A percentile compares a stretch with the other conserved stretches of the same genome.
These are phyloP conservation scores for Cyclotella cryptica DNA, from an alignment of 108 stramenopile genomes.

Conservation along the genomic window DNA sequence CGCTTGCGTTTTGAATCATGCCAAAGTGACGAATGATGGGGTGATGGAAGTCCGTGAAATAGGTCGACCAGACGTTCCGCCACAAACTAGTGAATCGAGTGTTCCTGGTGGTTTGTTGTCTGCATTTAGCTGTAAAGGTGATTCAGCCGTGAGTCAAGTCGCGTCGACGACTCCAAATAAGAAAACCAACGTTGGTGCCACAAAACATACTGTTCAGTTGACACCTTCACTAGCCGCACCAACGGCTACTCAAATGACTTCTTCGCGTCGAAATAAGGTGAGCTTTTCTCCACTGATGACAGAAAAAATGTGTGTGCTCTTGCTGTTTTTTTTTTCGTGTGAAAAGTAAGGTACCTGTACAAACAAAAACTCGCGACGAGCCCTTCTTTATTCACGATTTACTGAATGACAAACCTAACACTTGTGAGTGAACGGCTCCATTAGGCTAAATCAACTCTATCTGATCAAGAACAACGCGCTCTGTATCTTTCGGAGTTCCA, in stretches of 20 bases:
- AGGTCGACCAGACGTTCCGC: too few relatives aligned
- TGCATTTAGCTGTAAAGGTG: too few relatives aligned
- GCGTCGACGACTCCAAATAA: too few relatives aligned
- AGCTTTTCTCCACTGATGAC: not conserved
- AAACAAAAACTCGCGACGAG: not conserved
- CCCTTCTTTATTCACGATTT: not conserved
- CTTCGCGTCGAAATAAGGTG: constrained; percentile 18
- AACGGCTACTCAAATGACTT: not conserved
- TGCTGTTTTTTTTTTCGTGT: not conserved
- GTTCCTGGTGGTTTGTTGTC: too few relatives aligned
- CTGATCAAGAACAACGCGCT: constrained; percentile 63
- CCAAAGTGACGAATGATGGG: too few relatives aligned
- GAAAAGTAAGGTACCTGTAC: not conserved
- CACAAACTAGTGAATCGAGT: too few relatives aligned
- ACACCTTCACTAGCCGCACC: not conserved
- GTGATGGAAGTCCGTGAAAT: too few relatives aligned
- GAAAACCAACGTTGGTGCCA: not conserved
- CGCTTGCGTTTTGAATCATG: too few relatives aligned
- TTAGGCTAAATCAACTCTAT: constrained; percentile 19
- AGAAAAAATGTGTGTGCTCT: too few relatives aligned
- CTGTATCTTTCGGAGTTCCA: constrained; percentile 84
- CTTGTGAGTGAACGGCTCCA: too few relatives aligned
- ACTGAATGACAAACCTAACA: not conserved
- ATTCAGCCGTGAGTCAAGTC: too few relatives aligned
- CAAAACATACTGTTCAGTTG: not conserved